phyloP scores from a whole-genome alignment of 345 rosid species.

The Salix udensis region DNA sequence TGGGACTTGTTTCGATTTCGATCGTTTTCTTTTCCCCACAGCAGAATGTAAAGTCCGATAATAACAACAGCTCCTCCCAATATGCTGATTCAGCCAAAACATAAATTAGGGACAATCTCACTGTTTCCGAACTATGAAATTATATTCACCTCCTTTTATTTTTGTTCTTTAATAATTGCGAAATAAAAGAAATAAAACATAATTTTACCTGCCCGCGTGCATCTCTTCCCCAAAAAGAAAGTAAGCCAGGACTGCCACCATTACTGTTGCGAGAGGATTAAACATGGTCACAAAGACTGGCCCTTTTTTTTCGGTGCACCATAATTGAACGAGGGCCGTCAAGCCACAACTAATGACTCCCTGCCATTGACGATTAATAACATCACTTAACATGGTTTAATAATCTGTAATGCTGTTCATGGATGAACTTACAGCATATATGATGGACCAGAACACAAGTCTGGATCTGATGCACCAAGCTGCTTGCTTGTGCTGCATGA shows the following conservation, averaged over 20 bases:
- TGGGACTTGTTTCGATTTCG: conserved; percentile 3
- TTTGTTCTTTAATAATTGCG: background rate
- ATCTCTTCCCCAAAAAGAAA: conserved; percentile 31
- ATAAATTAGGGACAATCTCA: background rate
- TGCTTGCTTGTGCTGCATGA: conserved; percentile 8
- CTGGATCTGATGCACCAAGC: conserved; percentile 17
- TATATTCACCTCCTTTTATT: background rate
- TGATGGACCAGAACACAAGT: conserved; percentile 12
- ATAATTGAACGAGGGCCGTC: conserved; percentile 16
- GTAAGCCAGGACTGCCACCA: conserved; percentile 23
- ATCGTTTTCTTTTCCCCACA: conserved; percentile 35
- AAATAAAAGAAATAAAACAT: background rate
- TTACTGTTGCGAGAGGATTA: conserved; percentile 19
- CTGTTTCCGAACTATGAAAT: no score
- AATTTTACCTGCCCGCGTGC: conserved; percentile 20
- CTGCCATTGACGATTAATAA: background rate
- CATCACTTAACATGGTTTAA: background rate
- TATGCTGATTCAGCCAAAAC: conserved; percentile 16
- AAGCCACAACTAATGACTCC: conserved; percentile 14
- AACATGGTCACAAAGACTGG: conserved; percentile 35
- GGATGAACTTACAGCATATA: conserved; percentile 17
- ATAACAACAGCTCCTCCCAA: conserved; percentile 28
- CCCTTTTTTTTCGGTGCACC: conserved; percentile 27
- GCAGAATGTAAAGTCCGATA: conserved; percentile 19
- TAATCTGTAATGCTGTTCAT: background rate